Conservation (phyloP, 495 filamentous ascomycete genomes). For the Paragyromitra xinjiangensis region DNA sequence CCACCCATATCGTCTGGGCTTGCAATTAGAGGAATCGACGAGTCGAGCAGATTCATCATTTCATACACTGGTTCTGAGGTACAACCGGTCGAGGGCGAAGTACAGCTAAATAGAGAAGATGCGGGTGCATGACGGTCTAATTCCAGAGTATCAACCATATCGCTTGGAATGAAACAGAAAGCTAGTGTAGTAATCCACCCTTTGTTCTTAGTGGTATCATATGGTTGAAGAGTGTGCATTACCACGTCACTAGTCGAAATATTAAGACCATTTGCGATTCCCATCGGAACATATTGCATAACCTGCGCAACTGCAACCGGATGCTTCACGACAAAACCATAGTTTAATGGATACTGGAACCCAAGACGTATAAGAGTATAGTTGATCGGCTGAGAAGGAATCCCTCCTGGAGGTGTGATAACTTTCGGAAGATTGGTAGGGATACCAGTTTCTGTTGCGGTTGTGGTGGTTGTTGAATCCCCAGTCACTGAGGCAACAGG, state of each 20-base stretch:
- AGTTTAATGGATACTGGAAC: conserved; percentile 81
- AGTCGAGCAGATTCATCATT: conserved; percentile 82
- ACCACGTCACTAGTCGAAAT: conserved; percentile 64
- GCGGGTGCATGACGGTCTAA: conserved; percentile 73
- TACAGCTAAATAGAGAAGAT: conserved; percentile 70
- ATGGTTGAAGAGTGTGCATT: conserved; percentile 79
- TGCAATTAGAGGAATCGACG: conserved; percentile 79
- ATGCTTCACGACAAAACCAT: conserved; percentile 77
- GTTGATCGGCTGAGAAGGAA: conserved; percentile 66
- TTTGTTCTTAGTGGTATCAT: conserved; percentile 72
- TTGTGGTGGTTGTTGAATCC: conserved; percentile 30
- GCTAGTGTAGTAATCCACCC: conserved; percentile 88
- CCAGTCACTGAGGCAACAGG: conserved; percentile 10
- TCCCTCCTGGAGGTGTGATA: conserved; percentile 69
- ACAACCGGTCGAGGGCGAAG: conserved; percentile 68
- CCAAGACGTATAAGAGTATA: conserved; percentile 81
- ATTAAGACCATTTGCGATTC: conserved; percentile 72
- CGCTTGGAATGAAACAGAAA: conserved; percentile 73
- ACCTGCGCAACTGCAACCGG: conserved; percentile 81
- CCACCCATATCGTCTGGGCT: conserved; percentile 59
- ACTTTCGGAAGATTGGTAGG: conserved; percentile 74
- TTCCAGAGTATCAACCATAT: conserved; percentile 69
- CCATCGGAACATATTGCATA: conserved; percentile 79
- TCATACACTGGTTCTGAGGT: conserved; percentile 58
- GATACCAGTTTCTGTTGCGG: conserved; percentile 62